A percentile compares a stretch with the other conserved stretches of the same genome.
These are phyloP conservation scores for Aspergillus thermomutatus DNA, from an alignment of 2,329 filamentous ascomycete genomes.

Conservation along the genomic window DNA sequence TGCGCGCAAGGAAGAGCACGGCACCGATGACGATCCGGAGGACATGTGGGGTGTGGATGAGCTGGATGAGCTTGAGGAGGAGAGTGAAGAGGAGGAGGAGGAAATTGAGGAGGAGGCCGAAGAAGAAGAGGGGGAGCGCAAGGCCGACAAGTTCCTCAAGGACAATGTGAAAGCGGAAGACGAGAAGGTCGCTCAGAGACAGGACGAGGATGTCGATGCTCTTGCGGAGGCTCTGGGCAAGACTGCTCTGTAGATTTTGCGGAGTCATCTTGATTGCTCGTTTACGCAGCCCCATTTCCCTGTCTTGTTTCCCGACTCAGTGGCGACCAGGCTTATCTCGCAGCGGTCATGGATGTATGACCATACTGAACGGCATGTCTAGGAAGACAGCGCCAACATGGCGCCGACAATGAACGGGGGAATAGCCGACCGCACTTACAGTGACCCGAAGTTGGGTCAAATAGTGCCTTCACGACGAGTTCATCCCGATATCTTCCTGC, in stretches of 20 bases:
- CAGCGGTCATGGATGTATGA: not conserved
- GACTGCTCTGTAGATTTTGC: slow-evolving; percentile 46
- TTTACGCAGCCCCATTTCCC: not conserved
- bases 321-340: not conserved
- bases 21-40: slow-evolving; percentile 63
- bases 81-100: slow-evolving; percentile 65
- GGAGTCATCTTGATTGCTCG: not conserved
- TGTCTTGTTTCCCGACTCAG: not conserved
- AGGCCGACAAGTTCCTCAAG: slow-evolving; percentile 68
- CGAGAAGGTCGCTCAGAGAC: slow-evolving; percentile 66
- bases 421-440: not conserved
- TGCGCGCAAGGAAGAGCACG: slow-evolving; percentile 69
- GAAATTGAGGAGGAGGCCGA: slow-evolving; percentile 67
- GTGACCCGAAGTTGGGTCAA: not conserved
- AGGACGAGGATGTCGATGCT: slow-evolving; percentile 76
- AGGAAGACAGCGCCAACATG: not conserved
- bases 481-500: not conserved
- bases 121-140: slow-evolving; percentile 58
- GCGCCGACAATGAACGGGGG: not conserved
- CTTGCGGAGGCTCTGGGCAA: slow-evolving; percentile 73
- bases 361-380: slow-evolving; percentile 1
- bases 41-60: slow-evolving; percentile 83
- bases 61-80: slow-evolving; percentile 79
- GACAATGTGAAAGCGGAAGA: slow-evolving; percentile 52
- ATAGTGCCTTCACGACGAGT: not conserved